These are phyloP conservation scores for Acacia acuminata DNA, from an alignment of 306 rosid species.

Conservation along the genomic window DNA sequence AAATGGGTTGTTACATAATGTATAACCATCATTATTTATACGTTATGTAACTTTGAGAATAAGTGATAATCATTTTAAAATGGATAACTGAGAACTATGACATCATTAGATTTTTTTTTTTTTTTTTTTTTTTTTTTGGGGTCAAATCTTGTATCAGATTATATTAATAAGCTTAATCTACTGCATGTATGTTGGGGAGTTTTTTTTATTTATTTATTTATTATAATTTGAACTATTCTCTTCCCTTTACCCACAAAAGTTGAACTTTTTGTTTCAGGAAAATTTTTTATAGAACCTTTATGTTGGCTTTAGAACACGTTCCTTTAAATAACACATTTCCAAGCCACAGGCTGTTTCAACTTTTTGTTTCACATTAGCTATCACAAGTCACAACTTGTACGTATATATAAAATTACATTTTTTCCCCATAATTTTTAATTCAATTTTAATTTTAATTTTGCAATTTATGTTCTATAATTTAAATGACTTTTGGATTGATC, in stretches of 20 bases:
- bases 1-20: too few relatives aligned
- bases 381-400: not conserved
- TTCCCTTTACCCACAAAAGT: not conserved
- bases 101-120: too few relatives aligned
- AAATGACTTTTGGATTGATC: not conserved
- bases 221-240: not conserved
- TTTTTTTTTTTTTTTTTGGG: too few relatives aligned
- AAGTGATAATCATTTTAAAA: not conserved
- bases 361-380: not conserved
- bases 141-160: too few relatives aligned
- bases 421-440: too few relatives aligned
- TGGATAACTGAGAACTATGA: too few relatives aligned
- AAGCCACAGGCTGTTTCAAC: not conserved
- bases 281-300: too few relatives aligned
- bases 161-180: not conserved
- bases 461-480: not conserved
- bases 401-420: not conserved
- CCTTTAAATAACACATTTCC: too few relatives aligned
- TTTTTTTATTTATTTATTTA: not conserved
- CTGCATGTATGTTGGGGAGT: not conserved
- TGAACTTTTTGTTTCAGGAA: not conserved
- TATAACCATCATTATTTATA: too few relatives aligned
- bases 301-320: too few relatives aligned
- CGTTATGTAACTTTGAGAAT: too few relatives aligned
- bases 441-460: not conserved